These are phyloP conservation scores for Aureobasidium leucospermi DNA, from an alignment of 2,329 filamentous ascomycete species.

Conservation along the genomic window DNA sequence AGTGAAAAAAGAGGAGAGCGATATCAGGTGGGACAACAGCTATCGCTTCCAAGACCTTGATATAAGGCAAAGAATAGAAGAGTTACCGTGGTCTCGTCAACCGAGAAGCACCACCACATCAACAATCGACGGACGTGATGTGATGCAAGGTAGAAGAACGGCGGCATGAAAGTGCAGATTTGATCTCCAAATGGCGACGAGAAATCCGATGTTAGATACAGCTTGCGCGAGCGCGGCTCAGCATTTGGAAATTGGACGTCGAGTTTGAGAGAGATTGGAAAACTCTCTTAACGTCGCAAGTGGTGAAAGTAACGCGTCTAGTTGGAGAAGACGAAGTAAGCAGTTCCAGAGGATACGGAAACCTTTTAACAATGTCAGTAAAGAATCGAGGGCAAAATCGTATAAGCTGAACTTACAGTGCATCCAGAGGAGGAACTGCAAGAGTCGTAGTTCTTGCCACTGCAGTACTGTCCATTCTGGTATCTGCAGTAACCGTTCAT, in stretches of 20 bases:
- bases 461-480: slow-evolving; percentile 55
- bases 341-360: slow-evolving; percentile 41
- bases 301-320: slow-evolving; percentile 1
- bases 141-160: neutral
- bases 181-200: neutral
- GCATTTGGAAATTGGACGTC: neutral
- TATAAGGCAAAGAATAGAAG: neutral
- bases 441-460: slow-evolving; percentile 37
- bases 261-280: neutral
- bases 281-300: neutral
- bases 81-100: neutral
- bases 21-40: neutral
- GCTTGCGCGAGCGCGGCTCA: slow-evolving; percentile 9
- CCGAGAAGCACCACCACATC: neutral
- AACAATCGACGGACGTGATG: neutral
- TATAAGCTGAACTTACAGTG: slow-evolving; percentile 58
- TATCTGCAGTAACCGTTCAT: slow-evolving; percentile 57
- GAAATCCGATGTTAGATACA: slow-evolving; percentile 1
- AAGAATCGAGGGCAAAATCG: neutral
- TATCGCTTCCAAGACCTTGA: neutral
- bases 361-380: slow-evolving; percentile 32
- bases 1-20: neutral
- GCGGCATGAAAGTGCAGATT: neutral
- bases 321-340: slow-evolving; percentile 39
- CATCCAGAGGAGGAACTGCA: slow-evolving; percentile 56